Evolutionary conservation across 495 filamentous ascomycete genomes (phyloP), one percentile per base, ranked within the genome.

Genomic region (Xylaria palmicola): DNA sequence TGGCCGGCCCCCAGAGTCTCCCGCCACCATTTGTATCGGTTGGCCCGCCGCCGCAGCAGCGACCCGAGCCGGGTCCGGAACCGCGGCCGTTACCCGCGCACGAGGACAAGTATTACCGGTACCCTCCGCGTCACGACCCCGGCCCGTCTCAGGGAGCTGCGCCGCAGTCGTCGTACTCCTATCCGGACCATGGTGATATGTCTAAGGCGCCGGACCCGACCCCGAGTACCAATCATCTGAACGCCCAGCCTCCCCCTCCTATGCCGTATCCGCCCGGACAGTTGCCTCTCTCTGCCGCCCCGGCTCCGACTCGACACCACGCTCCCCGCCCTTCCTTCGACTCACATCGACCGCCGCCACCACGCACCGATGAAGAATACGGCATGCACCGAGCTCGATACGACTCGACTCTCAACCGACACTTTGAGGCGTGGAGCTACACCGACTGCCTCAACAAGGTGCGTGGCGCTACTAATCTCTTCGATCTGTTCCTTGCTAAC

Each of bases 351-450:
- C 67, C 78, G 15, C 69, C 70, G 0, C 70, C 74, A 2, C 52
- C 70, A 1, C 78, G 78, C 41, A 52, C 60, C 17, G 77, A 80
- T 1, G 76, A 80, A 34, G 74, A 79, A 2, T 76, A 68, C 51
- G 65, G 62, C 10, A 67, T 70, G 49, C 70, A 69, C 10, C 60
- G 72, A 43, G 67, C 57, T 24, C 73, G 78, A 5, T 78, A 79
- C 53, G 75, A 79, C 49, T 60, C 65, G 2, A 69, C 72, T 5
- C 50, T 78, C 4, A 77, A 76, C 49, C 71, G 74, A 57, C 72
- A 73, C 36, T 78, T 77, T 26, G 75, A 80, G 44, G 64, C 67
- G 8, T 77, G 71, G 68, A 68, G 70, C 29, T 80, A 80, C 57
- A 67, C 67, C 20, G 79, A 81, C 32, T 69, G 68, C 7, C 56